Conservation (phyloP, 1,284 basidiomycete genomes). For the Cryptococcus floricola region DNA sequence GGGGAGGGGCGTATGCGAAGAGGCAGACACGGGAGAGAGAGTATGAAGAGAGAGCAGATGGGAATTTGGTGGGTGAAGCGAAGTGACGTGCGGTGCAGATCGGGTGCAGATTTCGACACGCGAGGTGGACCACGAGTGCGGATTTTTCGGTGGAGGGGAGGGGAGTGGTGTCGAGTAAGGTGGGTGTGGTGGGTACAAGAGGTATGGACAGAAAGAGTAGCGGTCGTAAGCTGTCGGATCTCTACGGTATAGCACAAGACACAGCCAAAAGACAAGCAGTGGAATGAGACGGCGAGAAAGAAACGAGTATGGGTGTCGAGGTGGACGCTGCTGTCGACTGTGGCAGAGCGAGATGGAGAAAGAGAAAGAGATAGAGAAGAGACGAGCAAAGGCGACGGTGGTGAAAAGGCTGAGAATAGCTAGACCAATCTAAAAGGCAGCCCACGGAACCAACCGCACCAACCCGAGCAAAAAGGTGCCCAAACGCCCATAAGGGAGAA, state of each 20-base stretch:
- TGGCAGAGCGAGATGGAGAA: too few species aligned
- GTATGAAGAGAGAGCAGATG: slow-evolving; percentile 1
- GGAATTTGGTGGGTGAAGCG: neutral
- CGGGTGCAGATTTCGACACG: too few species aligned
- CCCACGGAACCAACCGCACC: neutral
- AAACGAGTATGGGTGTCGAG: too few species aligned
- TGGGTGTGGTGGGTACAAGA: neutral
- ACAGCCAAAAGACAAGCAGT: too few species aligned
- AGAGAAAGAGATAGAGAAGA: neutral
- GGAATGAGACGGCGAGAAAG: too few species aligned
- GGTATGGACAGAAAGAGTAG: neutral
- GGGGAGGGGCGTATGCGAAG: neutral
- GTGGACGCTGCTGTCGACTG: too few species aligned
- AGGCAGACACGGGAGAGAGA: neutral
- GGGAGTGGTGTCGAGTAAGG: neutral
- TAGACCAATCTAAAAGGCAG: neutral
- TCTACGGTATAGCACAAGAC: too few species aligned
- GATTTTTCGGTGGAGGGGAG: neutral
- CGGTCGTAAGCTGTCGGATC: neutral
- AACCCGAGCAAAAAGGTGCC: neutral
- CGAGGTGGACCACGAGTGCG: neutral
- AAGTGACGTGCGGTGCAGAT: too few species aligned
- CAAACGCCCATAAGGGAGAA: neutral
- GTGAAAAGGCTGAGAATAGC: too few species aligned
- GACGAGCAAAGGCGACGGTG: too few species aligned